Evolutionary conservation across 169 alveolate genomes (phyloP).

Genomic region (Neospora caninum): DNA sequence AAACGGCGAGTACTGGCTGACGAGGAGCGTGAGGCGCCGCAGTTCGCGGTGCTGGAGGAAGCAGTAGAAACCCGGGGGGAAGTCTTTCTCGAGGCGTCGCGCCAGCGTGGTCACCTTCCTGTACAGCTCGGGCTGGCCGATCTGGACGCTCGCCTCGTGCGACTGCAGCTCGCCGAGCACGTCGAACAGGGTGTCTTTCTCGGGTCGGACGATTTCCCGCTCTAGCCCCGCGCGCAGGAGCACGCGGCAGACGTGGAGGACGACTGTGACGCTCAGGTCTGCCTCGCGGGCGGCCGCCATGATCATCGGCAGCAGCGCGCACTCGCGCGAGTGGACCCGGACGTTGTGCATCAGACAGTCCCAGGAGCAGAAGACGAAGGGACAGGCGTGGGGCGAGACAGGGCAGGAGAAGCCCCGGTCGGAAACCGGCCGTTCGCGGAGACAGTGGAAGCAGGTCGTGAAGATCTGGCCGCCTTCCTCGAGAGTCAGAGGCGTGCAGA

Average conservation of each 20-base stretch:
- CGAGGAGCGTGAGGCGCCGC: slow-evolving; percentile 75
- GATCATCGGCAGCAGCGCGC: slow-evolving; percentile 77
- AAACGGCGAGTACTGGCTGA: slow-evolving; percentile 83
- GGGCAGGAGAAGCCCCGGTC: slow-evolving; percentile 84
- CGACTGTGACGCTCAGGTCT: slow-evolving; percentile 69
- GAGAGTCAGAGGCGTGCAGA: slow-evolving; percentile 56
- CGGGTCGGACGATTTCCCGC: slow-evolving; percentile 43
- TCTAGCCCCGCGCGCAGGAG: slow-evolving; percentile 74
- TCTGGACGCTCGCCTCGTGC: slow-evolving; percentile 71
- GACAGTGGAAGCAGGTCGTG: slow-evolving; percentile 88
- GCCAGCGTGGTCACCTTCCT: slow-evolving; percentile 75
- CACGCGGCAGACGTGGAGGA: slow-evolving; percentile 74
- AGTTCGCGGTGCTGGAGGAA: slow-evolving; percentile 81
- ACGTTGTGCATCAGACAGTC: slow-evolving; percentile 84
- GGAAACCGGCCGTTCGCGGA: slow-evolving; percentile 77
- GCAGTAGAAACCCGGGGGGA: slow-evolving; percentile 81
- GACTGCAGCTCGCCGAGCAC: slow-evolving; percentile 68
- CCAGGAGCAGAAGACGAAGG: slow-evolving; percentile 87
- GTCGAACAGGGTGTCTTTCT: not conserved
- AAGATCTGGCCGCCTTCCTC: slow-evolving; percentile 51
- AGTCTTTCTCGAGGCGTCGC: slow-evolving; percentile 74
- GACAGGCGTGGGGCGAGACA: slow-evolving; percentile 85
- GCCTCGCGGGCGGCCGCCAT: slow-evolving; percentile 79
- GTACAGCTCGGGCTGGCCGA: slow-evolving; percentile 75
- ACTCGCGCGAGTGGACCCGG: slow-evolving; percentile 86